A percentile compares a stretch with the other conserved stretches of the same genome.
These are phyloP conservation scores for Schizopora paradoxa DNA, from an alignment of 1,284 basidiomycete genomes.

Conservation along the genomic window DNA sequence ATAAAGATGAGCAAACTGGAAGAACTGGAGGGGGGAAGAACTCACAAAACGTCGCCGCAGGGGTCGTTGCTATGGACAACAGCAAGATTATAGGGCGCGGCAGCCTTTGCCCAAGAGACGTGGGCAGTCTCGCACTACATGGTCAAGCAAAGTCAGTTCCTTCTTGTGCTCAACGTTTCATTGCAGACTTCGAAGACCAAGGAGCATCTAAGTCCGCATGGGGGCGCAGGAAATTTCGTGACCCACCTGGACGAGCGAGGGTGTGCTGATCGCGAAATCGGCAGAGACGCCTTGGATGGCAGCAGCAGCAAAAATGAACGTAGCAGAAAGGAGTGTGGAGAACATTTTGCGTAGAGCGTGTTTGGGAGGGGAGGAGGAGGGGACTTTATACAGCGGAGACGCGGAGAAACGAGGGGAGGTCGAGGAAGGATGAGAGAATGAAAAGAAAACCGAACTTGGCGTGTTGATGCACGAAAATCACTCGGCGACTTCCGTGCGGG, in stretches of 20 bases:
- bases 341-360: conserved; percentile 46
- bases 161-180: no score
- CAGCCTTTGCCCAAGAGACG: conserved; percentile 49
- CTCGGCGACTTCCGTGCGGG: neutral
- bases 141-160: neutral
- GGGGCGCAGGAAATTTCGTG: neutral
- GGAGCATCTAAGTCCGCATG: conserved; percentile 14
- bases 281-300: conserved; percentile 49
- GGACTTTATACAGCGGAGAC: conserved; percentile 10
- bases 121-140: conserved; percentile 48
- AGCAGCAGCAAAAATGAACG: conserved; percentile 53
- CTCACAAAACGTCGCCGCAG: conserved; percentile 59
- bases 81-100: conserved; percentile 54
- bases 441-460: conserved; percentile 26
- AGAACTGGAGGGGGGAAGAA: conserved; percentile 6
- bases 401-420: conserved; percentile 22
- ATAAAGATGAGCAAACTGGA: neutral
- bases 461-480: conserved; percentile 4
- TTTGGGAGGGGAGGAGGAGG: conserved; percentile 2
- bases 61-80: conserved; percentile 46
- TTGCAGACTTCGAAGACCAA: no score
- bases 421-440: conserved; percentile 26
- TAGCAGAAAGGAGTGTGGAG: conserved; percentile 67
- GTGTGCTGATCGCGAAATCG: conserved; percentile 47
- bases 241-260: conserved; percentile 49